Evolutionary conservation across 148 eudicot species (phyloP), one percentile per base, ranked within the genome.

Genomic region (Cornus florida): DNA sequence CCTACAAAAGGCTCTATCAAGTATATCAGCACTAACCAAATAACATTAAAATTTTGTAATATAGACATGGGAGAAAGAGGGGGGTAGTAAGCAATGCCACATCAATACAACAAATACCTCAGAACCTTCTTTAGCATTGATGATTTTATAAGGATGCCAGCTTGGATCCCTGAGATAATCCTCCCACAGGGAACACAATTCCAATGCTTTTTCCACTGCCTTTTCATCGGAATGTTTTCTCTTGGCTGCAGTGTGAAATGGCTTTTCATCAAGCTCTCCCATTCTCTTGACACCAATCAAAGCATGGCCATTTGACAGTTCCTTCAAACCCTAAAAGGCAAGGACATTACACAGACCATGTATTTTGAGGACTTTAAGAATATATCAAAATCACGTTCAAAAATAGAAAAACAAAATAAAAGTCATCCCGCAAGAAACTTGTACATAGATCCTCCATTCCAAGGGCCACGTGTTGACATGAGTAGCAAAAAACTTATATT

Each of bases 61-160:
- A 48, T 48, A 48, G 53, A 3, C 53, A 62, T 33, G 33, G 46
- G 69, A 1, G 64, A 12, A 12, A 59, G 17, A 60, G 56, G 23
- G 28, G 28, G 28, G 62, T 57, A 19, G 69, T 1, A 46, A 56
- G 10, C 38, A 48, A 19, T 23, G 23, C 4, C 14, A 43, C 3
- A 35, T n/a, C 5, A 11, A 67, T 9, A 17, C 38, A 73, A 41
- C 66, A 46, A 67, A 65, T 87, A 91, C 94, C 97, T 90, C 81
- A 19, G 23, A 33, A 14, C 39, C 41, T 70, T 78, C 93, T 53
- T 43, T 73, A 67, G 33, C 87, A 48, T 28, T 23, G 72, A 89
- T 73, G 75, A 78, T 67, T 81, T 90, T 92, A 79, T 85, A 94
- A 53, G 98, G 98, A 85, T 88, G 88, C 98, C 94, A 94, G 67